A percentile compares a stretch with the other conserved stretches of the same genome.
phyloP scores from a whole-genome alignment of 352 stramenopile species.

The Pythium diclinum region DNA sequence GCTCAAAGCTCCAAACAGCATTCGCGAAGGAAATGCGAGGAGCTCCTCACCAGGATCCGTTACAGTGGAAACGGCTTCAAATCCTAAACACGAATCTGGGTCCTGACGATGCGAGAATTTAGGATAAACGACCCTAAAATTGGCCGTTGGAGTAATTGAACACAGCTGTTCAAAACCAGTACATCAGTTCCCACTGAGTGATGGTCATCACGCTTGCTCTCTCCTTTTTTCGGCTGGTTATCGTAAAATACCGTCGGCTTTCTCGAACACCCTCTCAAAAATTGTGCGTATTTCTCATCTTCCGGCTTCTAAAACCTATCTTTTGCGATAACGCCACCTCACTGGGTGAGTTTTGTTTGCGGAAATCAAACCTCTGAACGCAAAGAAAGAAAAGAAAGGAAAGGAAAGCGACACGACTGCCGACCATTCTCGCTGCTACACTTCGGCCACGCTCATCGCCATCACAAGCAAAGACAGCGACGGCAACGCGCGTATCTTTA shows the following conservation, averaged over 20 bases:
- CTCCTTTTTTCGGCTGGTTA: neutral
- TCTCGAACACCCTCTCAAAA: constrained; percentile 1
- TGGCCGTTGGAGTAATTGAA: neutral
- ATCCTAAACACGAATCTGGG: neutral
- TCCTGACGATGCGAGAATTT: neutral
- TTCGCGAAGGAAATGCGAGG: constrained; percentile 1
- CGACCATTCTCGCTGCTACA: neutral
- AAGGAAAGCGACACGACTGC: constrained; percentile 4
- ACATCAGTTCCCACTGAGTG: neutral
- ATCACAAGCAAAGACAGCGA: neutral
- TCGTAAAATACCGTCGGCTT: neutral
- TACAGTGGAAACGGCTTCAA: neutral
- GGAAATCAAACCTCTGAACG: constrained; percentile 5
- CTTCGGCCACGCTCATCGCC: neutral
- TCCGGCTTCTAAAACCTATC: neutral
- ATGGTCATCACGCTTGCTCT: neutral
- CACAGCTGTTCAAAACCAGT: constrained; percentile 1
- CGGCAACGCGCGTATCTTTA: neutral
- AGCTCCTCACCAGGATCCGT: neutral
- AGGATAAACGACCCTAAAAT: neutral
- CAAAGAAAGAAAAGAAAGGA: constrained; percentile 8
- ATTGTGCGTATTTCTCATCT: neutral
- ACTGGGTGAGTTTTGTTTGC: constrained; percentile 3
- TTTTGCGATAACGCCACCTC: neutral
- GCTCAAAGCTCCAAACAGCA: neutral